A percentile compares a stretch with the other conserved stretches of the same genome.
Conservation (phyloP, 805 yeast genomes). For the Phaffomyces opuntiae region DNA sequence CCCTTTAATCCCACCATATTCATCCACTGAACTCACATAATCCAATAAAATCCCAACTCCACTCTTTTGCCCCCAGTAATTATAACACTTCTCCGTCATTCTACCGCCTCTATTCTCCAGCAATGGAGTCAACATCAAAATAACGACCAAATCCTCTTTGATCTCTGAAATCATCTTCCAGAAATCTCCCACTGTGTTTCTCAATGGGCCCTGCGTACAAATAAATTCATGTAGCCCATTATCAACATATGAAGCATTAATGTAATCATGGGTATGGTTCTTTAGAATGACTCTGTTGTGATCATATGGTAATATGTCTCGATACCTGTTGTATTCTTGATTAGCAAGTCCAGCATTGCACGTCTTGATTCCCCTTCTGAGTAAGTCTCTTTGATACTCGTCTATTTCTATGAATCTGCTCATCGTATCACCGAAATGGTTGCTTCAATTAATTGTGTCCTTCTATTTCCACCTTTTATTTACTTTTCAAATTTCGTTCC, state of each 20-base stretch:
- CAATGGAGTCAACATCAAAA: slow-evolving; percentile 73
- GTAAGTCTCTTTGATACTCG: not conserved
- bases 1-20: slow-evolving; percentile 13
- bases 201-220: slow-evolving; percentile 78
- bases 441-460: no score
- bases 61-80: slow-evolving; percentile 64
- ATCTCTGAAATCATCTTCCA: slow-evolving; percentile 79
- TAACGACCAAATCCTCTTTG: slow-evolving; percentile 47
- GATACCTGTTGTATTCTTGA: slow-evolving; percentile 41
- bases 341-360: not conserved
- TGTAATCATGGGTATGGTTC: slow-evolving; percentile 20
- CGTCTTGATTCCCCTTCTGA: not conserved
- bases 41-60: no score
- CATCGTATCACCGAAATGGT: no score
- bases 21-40: no score
- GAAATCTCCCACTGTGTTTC: slow-evolving; percentile 68
- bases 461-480: no score
- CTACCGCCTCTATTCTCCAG: slow-evolving; percentile 39
- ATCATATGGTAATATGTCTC: slow-evolving; percentile 62
- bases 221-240: slow-evolving; percentile 36
- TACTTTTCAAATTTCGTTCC: no score
- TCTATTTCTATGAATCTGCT: not conserved
- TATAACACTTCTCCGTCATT: slow-evolving; percentile 65
- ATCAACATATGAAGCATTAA: slow-evolving; percentile 17
- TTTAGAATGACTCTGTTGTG: slow-evolving; percentile 42